Conservation (phyloP, 106 monocot species). For the Dendrobium huoshanense region DNA sequence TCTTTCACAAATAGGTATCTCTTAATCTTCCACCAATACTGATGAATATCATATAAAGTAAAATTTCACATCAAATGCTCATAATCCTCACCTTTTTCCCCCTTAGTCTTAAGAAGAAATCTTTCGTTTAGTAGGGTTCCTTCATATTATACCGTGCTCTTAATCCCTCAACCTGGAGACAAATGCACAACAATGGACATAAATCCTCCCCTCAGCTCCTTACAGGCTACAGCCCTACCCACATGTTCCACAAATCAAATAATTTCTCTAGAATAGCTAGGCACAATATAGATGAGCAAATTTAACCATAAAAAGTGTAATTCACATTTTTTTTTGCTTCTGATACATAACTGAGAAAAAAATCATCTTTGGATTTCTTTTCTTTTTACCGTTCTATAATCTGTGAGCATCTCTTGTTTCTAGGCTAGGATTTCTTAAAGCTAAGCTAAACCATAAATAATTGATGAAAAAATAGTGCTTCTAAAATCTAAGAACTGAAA, state of each 20-base stretch:
- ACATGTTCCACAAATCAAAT: neutral
- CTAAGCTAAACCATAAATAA: neutral
- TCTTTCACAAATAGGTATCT: too few relatives aligned
- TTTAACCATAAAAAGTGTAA: neutral
- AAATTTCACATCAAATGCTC: too few relatives aligned
- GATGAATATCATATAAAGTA: too few relatives aligned
- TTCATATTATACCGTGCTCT: too few relatives aligned
- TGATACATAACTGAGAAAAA: neutral
- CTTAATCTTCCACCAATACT: too few relatives aligned
- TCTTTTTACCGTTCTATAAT: constrained; percentile 3
- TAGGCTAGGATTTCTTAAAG: constrained; percentile 8
- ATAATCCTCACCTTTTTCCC: too few relatives aligned
- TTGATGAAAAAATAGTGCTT: too few relatives aligned
- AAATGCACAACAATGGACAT: too few relatives aligned
- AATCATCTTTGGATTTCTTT: constrained; percentile 13
- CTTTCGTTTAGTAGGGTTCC: too few relatives aligned
- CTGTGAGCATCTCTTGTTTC: constrained; percentile 2
- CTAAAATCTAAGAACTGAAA: too few relatives aligned
- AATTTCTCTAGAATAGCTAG: neutral
- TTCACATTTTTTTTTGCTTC: constrained; percentile 3
- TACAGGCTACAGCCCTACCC: neutral
- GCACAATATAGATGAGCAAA: neutral
- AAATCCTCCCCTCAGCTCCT: neutral
- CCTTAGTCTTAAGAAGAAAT: too few relatives aligned
- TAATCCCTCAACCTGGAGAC: too few relatives aligned